Percentiles rank a stretch among this genome's conserved stretches.
These are phyloP conservation scores for Sporothrix protearum DNA, from an alignment of 2,329 filamentous ascomycete genomes.

Conservation along the genomic window DNA sequence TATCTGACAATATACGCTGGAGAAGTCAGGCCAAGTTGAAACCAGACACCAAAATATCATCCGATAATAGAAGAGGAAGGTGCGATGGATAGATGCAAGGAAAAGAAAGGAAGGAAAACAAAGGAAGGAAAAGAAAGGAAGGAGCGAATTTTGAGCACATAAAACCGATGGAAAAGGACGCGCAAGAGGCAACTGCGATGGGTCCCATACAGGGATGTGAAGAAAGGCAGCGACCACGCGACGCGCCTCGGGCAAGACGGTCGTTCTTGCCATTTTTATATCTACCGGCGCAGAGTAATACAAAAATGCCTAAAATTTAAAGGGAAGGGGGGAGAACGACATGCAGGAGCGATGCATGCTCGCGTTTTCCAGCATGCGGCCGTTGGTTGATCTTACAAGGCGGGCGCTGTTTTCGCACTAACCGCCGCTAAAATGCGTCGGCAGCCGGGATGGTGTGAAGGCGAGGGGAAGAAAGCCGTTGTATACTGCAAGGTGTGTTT, in stretches of 20 bases:
- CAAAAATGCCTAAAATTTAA: neutral
- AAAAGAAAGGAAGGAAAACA: neutral
- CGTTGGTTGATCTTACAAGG: neutral
- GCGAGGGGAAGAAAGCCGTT: neutral
- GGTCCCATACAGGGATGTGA: neutral
- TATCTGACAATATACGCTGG: neutral
- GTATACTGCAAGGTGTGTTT: neutral
- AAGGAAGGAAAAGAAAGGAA: neutral
- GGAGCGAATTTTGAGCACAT: neutral
- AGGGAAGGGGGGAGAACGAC: neutral
- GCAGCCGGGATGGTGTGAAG: constrained; percentile 4
- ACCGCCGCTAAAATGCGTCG: constrained; percentile 9
- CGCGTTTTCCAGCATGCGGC: neutral
- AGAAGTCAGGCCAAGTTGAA: neutral
- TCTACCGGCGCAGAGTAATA: neutral
- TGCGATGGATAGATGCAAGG: neutral
- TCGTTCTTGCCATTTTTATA: neutral
- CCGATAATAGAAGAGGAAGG: neutral
- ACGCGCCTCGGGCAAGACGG: constrained; percentile 8
- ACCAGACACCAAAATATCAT: constrained; percentile 2
- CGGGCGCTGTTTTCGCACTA: constrained; percentile 6
- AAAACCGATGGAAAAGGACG: neutral
- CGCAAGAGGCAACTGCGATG: neutral
- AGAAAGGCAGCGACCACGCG: constrained; percentile 10
- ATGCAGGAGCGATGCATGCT: constrained; percentile 6